Conservation (phyloP, 1,284 basidiomycete species). For the Irpex rosettiformis region DNA sequence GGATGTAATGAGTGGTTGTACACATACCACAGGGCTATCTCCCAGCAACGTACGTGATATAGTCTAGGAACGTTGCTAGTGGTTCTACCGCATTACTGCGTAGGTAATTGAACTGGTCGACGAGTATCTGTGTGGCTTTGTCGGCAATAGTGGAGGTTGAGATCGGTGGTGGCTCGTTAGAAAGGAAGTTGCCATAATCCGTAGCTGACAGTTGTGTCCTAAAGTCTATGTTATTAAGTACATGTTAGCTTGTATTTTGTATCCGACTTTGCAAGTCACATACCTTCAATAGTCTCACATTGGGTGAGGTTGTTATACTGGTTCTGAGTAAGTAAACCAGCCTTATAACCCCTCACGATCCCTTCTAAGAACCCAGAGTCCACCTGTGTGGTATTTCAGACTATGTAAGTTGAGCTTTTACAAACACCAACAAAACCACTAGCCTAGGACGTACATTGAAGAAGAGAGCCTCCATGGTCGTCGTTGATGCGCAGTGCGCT, state of each 20-base stretch:
- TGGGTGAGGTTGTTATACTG: constrained; percentile 96
- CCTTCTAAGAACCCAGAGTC: constrained; percentile 87
- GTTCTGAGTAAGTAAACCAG: constrained; percentile 82
- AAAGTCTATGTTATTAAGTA: no score
- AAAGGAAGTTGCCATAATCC: constrained; percentile 98
- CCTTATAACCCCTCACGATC: constrained; percentile 92
- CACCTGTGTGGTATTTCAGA: constrained; percentile 44
- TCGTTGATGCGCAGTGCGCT: constrained; percentile 9
- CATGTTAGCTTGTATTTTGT: background rate
- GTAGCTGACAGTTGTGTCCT: constrained; percentile 92
- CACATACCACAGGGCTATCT: background rate
- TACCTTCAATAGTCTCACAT: constrained; percentile 97
- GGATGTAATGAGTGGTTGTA: constrained; percentile 11
- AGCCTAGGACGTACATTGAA: constrained; percentile 70
- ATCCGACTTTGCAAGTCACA: constrained; percentile 20
- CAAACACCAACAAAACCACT: background rate
- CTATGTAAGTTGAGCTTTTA: constrained; percentile 27
- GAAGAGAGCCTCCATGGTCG: constrained; percentile 76
- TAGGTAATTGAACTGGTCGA: constrained; percentile 96
- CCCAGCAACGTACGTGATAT: constrained; percentile 75
- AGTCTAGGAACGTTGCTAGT: constrained; percentile 92
- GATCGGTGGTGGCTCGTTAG: constrained; percentile 94
- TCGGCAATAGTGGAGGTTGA: constrained; percentile 95
- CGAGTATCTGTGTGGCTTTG: constrained; percentile 92
- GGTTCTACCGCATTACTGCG: constrained; percentile 90